Conservation (phyloP, 2,329 filamentous ascomycete species). For the Cordyceps fumosorosea region DNA sequence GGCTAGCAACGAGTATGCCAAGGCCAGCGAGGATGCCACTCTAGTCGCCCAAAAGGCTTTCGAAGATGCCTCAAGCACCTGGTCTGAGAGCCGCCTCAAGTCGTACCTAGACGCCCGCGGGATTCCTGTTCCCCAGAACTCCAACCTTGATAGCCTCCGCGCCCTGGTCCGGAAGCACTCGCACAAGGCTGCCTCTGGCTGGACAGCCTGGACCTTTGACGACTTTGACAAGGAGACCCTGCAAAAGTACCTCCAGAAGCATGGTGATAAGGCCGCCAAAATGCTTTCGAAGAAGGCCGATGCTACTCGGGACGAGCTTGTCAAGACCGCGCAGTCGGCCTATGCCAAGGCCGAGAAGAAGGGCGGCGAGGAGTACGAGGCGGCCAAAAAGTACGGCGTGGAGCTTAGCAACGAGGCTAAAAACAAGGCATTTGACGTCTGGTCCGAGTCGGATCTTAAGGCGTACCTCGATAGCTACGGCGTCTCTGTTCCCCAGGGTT, state of each 20-base stretch:
- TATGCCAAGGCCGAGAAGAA: constrained; percentile 54
- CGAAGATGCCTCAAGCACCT: constrained; percentile 51
- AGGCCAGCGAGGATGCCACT: constrained; percentile 63
- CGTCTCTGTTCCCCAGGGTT: constrained; percentile 59
- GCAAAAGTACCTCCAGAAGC: constrained; percentile 47
- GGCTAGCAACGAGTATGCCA: constrained; percentile 69
- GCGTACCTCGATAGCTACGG: constrained; percentile 75
- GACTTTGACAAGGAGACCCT: constrained; percentile 68
- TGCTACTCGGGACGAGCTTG: constrained; percentile 65
- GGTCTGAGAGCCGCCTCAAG: constrained; percentile 74
- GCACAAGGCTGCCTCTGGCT: constrained; percentile 62
- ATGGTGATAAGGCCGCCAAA: constrained; percentile 49
- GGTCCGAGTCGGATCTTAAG: constrained; percentile 70
- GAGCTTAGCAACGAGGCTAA: constrained; percentile 60
- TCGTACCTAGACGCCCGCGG: constrained; percentile 71
- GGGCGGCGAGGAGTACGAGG: constrained; percentile 54
- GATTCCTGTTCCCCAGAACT: constrained; percentile 64
- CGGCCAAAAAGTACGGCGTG: constrained; percentile 64
- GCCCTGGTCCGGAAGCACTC: constrained; percentile 67
- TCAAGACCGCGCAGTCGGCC: constrained; percentile 55
- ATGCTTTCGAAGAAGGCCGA: constrained; percentile 56
- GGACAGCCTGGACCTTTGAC: constrained; percentile 72
- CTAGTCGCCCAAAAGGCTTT: constrained; percentile 61
- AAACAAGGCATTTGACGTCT: constrained; percentile 61
- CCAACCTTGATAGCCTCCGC: constrained; percentile 66